Evolutionary conservation across 192 early-diverging fungal genomes (phyloP), one percentile per base, ranked within the genome.

Genomic region (Linnemannia elongata): DNA sequence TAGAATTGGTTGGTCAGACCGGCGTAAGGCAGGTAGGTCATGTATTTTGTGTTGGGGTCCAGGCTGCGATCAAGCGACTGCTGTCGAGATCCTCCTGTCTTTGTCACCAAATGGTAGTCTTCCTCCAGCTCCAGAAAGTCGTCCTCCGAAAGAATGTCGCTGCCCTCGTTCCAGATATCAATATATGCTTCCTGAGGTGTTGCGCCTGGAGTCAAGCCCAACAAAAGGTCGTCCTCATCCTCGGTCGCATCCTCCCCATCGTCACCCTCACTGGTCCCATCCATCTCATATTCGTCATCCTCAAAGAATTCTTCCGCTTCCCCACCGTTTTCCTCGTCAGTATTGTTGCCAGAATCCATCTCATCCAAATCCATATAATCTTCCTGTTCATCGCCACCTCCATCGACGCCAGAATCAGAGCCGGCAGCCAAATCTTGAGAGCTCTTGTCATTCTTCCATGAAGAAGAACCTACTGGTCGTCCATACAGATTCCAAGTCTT

Each of bases 91-190:
- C 3, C 17, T 33, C 36, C 55, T 15, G 24, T 44, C 60, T 72
- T 70, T 22, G 60, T n/a, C 9, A 69, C 9, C 2, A 66, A 18
- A 1, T 69, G n/a, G 36, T 70, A 79, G 70, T 80, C 79, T 24
- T 86, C 79, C 47, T 86, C 79, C 18, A 86, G 74, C 13, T 86
- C 79, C 36, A 80, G 42, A 41, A 75, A 79, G 41, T 83, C 82
- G 4, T 79, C 82, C 38, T 84, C 82, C 9, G 82, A 74, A 6
- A 84, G 57, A 0, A 68, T 38, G 12, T 79, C 82, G 0, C 69
- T 4, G 22, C 41, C 41, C 38, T 80, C 78, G 20, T 60, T 80
- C 83, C 83, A 85, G 8, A 80, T 76, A 4, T 79, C 78, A 17
- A 66, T 57, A 52, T 75, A 80, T 0, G 73, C 71, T 41, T 75